These are phyloP conservation scores for Penicillium coffeae DNA, from an alignment of 495 filamentous ascomycete genomes.

Conservation along the genomic window DNA sequence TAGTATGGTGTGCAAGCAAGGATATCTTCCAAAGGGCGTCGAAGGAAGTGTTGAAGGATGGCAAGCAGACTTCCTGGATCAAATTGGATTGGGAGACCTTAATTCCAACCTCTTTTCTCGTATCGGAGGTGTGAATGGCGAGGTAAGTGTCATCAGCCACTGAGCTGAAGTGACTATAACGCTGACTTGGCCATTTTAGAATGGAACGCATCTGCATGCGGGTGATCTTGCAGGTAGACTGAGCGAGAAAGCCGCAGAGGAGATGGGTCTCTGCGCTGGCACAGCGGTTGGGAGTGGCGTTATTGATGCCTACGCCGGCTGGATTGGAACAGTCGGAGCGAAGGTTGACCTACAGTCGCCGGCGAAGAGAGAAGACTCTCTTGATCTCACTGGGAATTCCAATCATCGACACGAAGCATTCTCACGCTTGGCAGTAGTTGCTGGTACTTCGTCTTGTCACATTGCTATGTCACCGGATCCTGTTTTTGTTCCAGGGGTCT, in stretches of 20 bases:
- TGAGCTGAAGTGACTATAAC: too few relatives aligned
- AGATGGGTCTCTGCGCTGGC: constrained; percentile 81
- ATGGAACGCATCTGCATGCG: constrained; percentile 82
- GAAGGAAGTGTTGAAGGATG: constrained; percentile 99
- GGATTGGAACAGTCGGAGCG: constrained; percentile 97
- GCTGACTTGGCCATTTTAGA: constrained; percentile 49
- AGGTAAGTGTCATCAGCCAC: constrained; percentile 65
- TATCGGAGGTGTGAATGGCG: constrained; percentile 88
- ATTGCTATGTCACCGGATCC: constrained; percentile 89
- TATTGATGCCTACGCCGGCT: constrained; percentile 98
- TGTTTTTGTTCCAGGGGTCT: constrained; percentile 89
- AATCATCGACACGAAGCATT: constrained; percentile 91
- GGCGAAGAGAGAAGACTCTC: too few relatives aligned
- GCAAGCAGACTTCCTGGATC: constrained; percentile 87
- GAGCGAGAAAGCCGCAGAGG: constrained; percentile 73
- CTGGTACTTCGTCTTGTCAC: constrained; percentile 95
- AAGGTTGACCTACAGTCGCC: constrained; percentile 74
- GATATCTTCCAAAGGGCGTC: constrained; percentile 89
- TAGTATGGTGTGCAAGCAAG: constrained; percentile 93
- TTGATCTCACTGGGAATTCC: too few relatives aligned
- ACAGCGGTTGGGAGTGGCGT: constrained; percentile 94
- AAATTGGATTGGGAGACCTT: constrained; percentile 80
- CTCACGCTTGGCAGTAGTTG: constrained; percentile 85
- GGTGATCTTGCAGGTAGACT: constrained; percentile 84
- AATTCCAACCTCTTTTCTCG: constrained; percentile 81